Conservation (phyloP, 2,329 filamentous ascomycete species). For the Cladophialophora exuberans region DNA sequence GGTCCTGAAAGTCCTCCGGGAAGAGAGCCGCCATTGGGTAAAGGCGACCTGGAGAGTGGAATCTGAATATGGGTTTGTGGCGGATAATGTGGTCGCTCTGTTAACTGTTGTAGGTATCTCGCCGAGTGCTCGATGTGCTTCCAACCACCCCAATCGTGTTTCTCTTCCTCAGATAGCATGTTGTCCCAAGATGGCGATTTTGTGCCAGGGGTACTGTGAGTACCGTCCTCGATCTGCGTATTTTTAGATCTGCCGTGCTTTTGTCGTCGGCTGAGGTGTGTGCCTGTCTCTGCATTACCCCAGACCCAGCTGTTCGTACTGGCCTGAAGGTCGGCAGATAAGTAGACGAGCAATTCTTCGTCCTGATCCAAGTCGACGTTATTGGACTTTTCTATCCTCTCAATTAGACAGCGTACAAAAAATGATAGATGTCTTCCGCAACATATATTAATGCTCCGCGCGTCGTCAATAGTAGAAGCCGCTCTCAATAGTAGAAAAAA, state of each 20-base stretch:
- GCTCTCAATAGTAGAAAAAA: constrained; percentile 75
- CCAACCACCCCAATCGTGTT: constrained; percentile 80
- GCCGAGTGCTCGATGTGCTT: constrained; percentile 69
- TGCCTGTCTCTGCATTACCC: constrained; percentile 61
- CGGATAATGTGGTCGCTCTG: constrained; percentile 29
- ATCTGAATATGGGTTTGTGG: constrained; percentile 14
- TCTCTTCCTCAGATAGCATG: constrained; percentile 58
- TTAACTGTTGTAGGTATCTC: constrained; percentile 54
- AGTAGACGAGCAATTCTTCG: constrained; percentile 86
- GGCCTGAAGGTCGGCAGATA: constrained; percentile 83
- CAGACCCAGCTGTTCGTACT: constrained; percentile 78
- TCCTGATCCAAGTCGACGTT: constrained; percentile 61
- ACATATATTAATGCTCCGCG: constrained; percentile 71
- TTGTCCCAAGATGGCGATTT: constrained; percentile 28
- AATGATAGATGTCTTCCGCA: constrained; percentile 83
- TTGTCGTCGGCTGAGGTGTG: constrained; percentile 30
- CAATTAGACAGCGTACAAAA: constrained; percentile 71
- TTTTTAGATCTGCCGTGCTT: constrained; percentile 30
- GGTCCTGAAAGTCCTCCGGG: constrained; percentile 27
- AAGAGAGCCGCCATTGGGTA: constrained; percentile 26
- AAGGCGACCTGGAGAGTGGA: constrained; percentile 27
- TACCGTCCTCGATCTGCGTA: constrained; percentile 19
- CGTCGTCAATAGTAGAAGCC: constrained; percentile 70
- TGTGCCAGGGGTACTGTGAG: constrained; percentile 25
- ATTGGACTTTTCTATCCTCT: constrained; percentile 53